Conservation (phyloP, 805 yeast species). For the Grigorovia jiainica region DNA sequence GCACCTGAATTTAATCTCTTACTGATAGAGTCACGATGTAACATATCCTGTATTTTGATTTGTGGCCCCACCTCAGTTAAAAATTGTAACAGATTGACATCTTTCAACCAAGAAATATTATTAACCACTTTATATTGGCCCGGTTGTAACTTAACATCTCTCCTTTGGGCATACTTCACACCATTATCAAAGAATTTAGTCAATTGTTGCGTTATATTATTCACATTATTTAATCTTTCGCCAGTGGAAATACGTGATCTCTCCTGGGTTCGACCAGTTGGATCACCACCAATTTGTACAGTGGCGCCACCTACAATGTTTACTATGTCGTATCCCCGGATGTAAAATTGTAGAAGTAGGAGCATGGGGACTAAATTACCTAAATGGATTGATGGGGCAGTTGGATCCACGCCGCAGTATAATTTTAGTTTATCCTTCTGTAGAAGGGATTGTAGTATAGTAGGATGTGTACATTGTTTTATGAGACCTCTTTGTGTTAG, state of each 20-base stretch:
- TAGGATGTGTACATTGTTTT: constrained; percentile 25
- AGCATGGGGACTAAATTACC: constrained; percentile 87
- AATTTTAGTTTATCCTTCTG: constrained; percentile 37
- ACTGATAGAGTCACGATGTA: constrained; percentile 80
- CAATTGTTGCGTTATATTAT: constrained; percentile 54
- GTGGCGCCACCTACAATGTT: constrained; percentile 93
- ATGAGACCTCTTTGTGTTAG: constrained; percentile 17
- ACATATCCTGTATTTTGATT: constrained; percentile 78
- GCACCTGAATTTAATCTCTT: constrained; percentile 64
- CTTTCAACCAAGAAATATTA: constrained; percentile 81
- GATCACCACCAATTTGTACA: constrained; percentile 84
- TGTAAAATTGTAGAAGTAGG: constrained; percentile 71
- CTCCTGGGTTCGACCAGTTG: constrained; percentile 82
- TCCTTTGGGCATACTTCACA: constrained; percentile 44
- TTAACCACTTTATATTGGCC: constrained; percentile 44
- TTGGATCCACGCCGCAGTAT: constrained; percentile 95
- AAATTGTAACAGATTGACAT: constrained; percentile 66
- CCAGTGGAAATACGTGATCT: constrained; percentile 48
- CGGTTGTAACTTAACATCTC: constrained; percentile 28
- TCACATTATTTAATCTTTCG: constrained; percentile 47
- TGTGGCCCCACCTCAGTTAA: constrained; percentile 65
- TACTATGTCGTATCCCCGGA: constrained; percentile 77
- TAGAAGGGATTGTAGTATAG: constrained; percentile 9
- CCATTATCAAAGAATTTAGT: constrained; percentile 52
- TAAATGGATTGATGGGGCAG: constrained; percentile 79